Evolutionary conservation across 495 filamentous ascomycete species (phyloP).

Genomic region (Geopyxis carbonaria): DNA sequence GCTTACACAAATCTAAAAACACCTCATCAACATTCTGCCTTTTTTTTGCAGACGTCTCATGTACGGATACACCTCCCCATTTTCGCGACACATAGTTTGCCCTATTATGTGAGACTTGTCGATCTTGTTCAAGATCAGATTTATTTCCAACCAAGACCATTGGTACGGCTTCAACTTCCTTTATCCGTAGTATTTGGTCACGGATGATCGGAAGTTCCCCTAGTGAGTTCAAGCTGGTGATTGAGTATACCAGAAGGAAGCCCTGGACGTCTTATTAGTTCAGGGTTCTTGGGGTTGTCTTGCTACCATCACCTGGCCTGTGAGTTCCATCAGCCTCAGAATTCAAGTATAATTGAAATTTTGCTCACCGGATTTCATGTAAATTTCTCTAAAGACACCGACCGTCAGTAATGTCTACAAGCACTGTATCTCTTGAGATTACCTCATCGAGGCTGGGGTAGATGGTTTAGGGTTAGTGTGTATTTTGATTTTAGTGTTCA

Average conservation of each 20-base stretch:
- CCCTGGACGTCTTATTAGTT: conserved; percentile 52
- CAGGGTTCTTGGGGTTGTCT: background rate
- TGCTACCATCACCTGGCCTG: conserved; percentile 1
- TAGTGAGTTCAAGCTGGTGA: conserved; percentile 72
- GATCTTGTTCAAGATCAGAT: conserved; percentile 83
- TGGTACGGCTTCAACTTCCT: conserved; percentile 79
- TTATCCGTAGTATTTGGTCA: conserved; percentile 93
- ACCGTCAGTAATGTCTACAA: background rate
- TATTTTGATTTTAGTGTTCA: background rate
- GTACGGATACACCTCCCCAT: conserved; percentile 86
- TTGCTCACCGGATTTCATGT: conserved; percentile 57
- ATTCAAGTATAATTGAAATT: background rate
- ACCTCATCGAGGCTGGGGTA: conserved; percentile 45
- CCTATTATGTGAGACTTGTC: conserved; percentile 60
- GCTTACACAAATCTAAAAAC: conserved; percentile 80
- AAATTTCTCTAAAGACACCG: conserved; percentile 50
- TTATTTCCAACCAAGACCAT: conserved; percentile 98
- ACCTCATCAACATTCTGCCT: conserved; percentile 82
- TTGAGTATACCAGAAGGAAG: conserved; percentile 93
- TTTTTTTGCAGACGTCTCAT: conserved; percentile 77
- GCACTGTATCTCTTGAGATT: conserved; percentile 12
- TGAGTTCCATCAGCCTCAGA: background rate
- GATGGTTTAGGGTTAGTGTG: background rate
- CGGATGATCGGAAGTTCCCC: conserved; percentile 74
- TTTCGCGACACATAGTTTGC: conserved; percentile 75